Conservation (phyloP, 2,329 filamentous ascomycete species). For the Aspergillus ochraceoroseus region DNA sequence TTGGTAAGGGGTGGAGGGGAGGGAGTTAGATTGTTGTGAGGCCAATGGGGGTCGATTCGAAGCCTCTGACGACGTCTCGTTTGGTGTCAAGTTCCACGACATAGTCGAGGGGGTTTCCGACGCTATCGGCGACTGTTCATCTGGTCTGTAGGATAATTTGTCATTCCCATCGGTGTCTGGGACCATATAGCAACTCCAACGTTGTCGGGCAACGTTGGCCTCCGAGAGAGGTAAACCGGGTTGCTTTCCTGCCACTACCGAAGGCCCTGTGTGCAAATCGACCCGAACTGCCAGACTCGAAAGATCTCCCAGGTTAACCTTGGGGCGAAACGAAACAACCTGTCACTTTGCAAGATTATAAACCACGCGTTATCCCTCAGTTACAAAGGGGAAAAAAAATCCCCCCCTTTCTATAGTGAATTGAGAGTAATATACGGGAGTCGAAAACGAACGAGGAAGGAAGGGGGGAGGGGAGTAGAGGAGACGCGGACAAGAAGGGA, state of each 20-base stretch:
- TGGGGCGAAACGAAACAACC: slow-evolving; percentile 3
- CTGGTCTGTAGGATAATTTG: slow-evolving; percentile 35
- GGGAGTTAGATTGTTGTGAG: slow-evolving; percentile 74
- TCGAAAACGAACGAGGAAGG: slow-evolving; percentile 11
- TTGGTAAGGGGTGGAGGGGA: slow-evolving; percentile 89
- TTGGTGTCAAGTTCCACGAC: slow-evolving; percentile 37
- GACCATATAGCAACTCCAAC: slow-evolving; percentile 41
- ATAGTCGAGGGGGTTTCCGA: slow-evolving; percentile 39
- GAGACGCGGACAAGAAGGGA: slow-evolving; percentile 9
- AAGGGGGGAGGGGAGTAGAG: too few species aligned
- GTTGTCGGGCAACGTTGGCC: slow-evolving; percentile 30
- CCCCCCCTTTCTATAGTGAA: slow-evolving; percentile 6
- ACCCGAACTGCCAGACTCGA: slow-evolving; percentile 9
- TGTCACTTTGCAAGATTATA: slow-evolving; percentile 5
- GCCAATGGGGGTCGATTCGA: slow-evolving; percentile 48
- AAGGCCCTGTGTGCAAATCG: slow-evolving; percentile 8
- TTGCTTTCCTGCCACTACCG: slow-evolving; percentile 6
- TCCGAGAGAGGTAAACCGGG: slow-evolving; percentile 14
- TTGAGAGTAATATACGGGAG: not conserved
- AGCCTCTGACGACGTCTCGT: slow-evolving; percentile 34
- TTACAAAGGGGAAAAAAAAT: not conserved
- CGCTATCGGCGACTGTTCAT: slow-evolving; percentile 43
- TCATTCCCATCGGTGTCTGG: slow-evolving; percentile 43
- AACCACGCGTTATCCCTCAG: not conserved
- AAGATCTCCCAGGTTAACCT: slow-evolving; percentile 12